These are phyloP conservation scores for Avena sativa DNA, from an alignment of 176 grass and related monocot species.

Conservation along the genomic window DNA sequence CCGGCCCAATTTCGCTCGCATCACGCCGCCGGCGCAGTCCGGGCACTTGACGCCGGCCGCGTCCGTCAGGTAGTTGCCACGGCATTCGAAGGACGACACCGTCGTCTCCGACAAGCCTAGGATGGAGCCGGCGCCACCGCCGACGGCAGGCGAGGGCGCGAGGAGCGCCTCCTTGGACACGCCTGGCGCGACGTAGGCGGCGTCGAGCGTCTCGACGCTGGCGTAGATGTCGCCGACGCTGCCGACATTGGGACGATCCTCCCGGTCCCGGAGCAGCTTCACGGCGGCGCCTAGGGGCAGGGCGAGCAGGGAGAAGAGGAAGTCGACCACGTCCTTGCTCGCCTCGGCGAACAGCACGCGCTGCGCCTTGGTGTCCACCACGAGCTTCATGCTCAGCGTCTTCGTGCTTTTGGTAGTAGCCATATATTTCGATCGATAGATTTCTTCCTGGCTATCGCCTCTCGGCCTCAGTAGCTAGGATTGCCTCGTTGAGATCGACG, in stretches of 20 bases:
- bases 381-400: neutral
- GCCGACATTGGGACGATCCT: neutral
- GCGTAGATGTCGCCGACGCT: neutral
- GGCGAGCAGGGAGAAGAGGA: neutral
- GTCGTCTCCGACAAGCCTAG: neutral
- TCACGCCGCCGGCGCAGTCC: neutral
- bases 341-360: no score
- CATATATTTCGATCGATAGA: neutral
- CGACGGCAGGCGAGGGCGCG: neutral
- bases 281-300: neutral
- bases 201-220: neutral
- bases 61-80: neutral
- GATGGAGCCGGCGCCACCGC: neutral
- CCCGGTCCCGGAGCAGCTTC: neutral
- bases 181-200: neutral
- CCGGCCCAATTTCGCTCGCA: neutral
- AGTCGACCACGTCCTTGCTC: no score
- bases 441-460: neutral
- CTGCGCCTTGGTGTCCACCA: neutral
- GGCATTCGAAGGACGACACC: neutral
- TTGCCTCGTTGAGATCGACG: neutral
- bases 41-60: neutral
- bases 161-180: neutral
- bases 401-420: neutral
- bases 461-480: neutral